A percentile compares a stretch with the other conserved stretches of the same genome.
Evolutionary conservation across 441 rosid species (phyloP).

Genomic region (Gossypium davidsonii): DNA sequence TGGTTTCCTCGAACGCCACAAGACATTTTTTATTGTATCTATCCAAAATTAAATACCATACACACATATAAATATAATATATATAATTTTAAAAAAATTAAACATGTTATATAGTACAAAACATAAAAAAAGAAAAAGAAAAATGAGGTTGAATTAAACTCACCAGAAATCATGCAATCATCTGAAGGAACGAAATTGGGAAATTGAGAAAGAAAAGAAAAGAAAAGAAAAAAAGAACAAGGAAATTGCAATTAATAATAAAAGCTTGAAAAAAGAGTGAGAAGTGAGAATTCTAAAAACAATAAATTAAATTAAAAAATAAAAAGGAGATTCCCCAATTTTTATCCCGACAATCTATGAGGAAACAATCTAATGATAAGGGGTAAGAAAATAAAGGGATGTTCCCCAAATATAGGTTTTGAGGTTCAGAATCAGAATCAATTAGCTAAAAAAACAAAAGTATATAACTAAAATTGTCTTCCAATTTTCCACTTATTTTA

Average conservation of each 20-base stretch:
- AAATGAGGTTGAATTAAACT: not conserved
- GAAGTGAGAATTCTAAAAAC: constrained; percentile 10
- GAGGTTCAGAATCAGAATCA: constrained; percentile 19
- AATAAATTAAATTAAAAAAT: not conserved
- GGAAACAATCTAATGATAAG: not conserved
- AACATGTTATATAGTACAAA: not conserved
- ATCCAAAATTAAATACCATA: constrained; percentile 5
- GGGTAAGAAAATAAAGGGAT: not conserved
- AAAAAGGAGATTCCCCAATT: not conserved
- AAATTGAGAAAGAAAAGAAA: not conserved
- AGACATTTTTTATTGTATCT: constrained; percentile 29
- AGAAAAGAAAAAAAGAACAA: not conserved
- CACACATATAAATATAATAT: not conserved
- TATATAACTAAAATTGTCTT: constrained; percentile 17
- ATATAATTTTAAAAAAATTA: too few relatives aligned
- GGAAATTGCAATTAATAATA: not conserved
- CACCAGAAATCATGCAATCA: constrained; percentile 10
- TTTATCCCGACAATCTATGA: constrained; percentile 11
- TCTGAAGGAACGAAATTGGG: not conserved
- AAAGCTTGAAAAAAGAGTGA: not conserved
- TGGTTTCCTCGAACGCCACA: constrained; percentile 23
- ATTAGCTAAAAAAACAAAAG: not conserved
- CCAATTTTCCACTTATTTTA: not conserved
- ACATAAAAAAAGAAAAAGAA: not conserved
- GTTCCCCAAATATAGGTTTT: constrained; percentile 32